phyloP scores from a whole-genome alignment of 1,284 basidiomycete species.

The Malassezia restricta region DNA sequence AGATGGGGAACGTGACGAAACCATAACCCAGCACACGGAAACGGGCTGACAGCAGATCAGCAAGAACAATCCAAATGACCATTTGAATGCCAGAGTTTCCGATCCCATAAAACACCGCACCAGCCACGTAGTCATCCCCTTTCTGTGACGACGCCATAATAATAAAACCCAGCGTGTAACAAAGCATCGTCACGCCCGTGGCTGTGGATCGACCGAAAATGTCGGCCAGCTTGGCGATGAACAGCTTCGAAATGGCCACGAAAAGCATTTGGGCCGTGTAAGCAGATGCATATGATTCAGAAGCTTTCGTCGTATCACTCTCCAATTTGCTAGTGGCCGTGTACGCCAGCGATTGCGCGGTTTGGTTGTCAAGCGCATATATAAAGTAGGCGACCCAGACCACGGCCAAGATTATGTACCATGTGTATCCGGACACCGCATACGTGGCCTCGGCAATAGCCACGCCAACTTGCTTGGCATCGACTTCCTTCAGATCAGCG shows the following conservation, averaged over 20 bases:
- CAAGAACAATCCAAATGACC: slow-evolving; percentile 43
- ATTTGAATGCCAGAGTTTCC: slow-evolving; percentile 42
- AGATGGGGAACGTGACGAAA: slow-evolving; percentile 33
- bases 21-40: slow-evolving; percentile 37
- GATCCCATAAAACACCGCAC: slow-evolving; percentile 36
- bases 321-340: background rate
- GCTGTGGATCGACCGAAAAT: slow-evolving; percentile 41
- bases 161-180: slow-evolving; percentile 40
- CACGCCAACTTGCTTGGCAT: slow-evolving; percentile 14
- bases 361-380: slow-evolving; percentile 9
- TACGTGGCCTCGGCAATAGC: slow-evolving; percentile 13
- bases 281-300: background rate
- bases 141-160: slow-evolving; percentile 32
- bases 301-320: background rate
- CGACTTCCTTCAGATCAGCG: slow-evolving; percentile 2
- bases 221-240: slow-evolving; percentile 42
- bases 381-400: slow-evolving; percentile 8
- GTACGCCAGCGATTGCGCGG: background rate
- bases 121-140: slow-evolving; percentile 23
- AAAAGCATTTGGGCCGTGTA: slow-evolving; percentile 31
- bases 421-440: slow-evolving; percentile 3
- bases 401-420: slow-evolving; percentile 4
- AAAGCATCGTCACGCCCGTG: slow-evolving; percentile 25
- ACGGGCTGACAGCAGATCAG: slow-evolving; percentile 38
- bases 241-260: slow-evolving; percentile 41